These are phyloP conservation scores for Apostasia shenzhenica DNA, from an alignment of 106 monocot genomes.

Conservation along the genomic window DNA sequence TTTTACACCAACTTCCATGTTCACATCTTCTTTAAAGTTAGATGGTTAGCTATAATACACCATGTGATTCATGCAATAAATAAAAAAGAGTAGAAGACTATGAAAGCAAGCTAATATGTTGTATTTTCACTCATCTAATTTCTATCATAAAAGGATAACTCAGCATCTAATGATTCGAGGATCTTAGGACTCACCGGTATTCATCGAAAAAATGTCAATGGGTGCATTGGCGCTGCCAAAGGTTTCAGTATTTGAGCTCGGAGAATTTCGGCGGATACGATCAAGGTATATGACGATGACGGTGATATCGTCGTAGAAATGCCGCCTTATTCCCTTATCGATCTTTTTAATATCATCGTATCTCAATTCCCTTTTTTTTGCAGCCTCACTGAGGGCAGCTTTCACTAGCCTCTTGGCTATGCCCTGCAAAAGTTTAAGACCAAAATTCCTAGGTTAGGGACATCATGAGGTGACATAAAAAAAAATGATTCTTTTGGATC, in stretches of 20 bases:
- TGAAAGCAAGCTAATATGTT: neutral
- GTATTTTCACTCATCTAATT: neutral
- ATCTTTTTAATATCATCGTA: constrained; percentile 24
- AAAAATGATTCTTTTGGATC: neutral
- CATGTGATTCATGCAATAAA: neutral
- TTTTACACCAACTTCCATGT: neutral
- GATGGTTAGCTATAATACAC: neutral
- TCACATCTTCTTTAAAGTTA: neutral
- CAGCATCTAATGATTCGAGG: neutral
- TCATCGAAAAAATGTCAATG: constrained; percentile 14
- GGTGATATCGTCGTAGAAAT: constrained; percentile 24
- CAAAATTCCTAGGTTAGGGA: neutral
- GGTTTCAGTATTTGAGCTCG: neutral
- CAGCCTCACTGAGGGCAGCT: constrained; percentile 26
- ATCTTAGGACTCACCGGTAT: constrained; percentile 1
- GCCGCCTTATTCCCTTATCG: constrained; percentile 15
- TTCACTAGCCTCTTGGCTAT: constrained; percentile 28
- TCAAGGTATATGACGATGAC: constrained; percentile 22
- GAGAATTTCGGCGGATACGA: neutral
- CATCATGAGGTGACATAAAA: neutral
- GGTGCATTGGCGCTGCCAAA: constrained; percentile 16
- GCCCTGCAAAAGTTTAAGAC: constrained; percentile 10
- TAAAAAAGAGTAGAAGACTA: too few species aligned
- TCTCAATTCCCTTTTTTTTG: constrained; percentile 26
- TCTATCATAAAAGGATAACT: neutral